These are phyloP conservation scores for Corymbia calophylla DNA, from an alignment of 441 rosid genomes.

Conservation along the genomic window DNA sequence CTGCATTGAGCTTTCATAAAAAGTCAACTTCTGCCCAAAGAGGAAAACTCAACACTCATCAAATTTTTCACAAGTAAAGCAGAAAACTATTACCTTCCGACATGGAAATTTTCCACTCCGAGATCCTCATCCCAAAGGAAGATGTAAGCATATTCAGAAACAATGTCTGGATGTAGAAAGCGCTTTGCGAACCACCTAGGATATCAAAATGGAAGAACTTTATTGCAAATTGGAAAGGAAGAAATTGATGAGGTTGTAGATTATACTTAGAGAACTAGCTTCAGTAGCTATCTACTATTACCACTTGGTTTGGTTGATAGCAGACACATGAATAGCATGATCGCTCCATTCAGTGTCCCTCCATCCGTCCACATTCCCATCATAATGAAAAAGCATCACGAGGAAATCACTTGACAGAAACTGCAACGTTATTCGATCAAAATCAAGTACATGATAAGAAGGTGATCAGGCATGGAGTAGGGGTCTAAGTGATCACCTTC, in stretches of 20 bases:
- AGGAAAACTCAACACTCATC: background rate
- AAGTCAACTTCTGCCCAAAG: background rate
- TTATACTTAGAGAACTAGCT: background rate
- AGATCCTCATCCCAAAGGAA: conserved; percentile 7
- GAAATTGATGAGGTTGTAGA: background rate
- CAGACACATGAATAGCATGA: conserved; percentile 1
- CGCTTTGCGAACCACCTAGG: conserved; percentile 15
- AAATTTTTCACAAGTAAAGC: background rate
- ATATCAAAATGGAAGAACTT: background rate
- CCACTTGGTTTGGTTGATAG: conserved; percentile 8
- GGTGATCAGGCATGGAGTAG: background rate
- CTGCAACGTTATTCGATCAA: background rate
- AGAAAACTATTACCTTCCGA: background rate
- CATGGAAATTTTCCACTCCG: background rate
- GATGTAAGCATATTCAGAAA: background rate
- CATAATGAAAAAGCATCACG: background rate
- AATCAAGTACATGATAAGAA: background rate
- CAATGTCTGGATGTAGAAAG: conserved; percentile 5
- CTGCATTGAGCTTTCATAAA: background rate
- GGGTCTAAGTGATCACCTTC: background rate
- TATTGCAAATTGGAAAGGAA: background rate
- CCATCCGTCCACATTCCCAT: background rate
- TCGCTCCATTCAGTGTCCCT: background rate
- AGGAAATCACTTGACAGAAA: background rate
- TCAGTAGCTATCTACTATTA: background rate